Conservation (phyloP, 768 basidiomycete genomes). For the Lanmaoa rubissima region DNA sequence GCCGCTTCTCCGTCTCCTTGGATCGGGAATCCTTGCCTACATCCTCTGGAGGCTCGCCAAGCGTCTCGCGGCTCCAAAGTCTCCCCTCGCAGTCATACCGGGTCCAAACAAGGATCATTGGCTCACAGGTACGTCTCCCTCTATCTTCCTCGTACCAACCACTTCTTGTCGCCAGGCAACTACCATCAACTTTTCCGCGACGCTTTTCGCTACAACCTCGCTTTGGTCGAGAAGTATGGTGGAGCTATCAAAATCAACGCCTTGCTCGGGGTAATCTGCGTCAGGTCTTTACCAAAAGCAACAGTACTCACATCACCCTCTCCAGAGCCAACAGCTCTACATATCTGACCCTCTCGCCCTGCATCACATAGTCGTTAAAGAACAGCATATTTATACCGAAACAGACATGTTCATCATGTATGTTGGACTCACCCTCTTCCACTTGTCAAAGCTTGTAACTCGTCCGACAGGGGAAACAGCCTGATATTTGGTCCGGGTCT, state of each 20-base stretch:
- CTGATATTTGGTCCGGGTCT: slow-evolving; percentile 39
- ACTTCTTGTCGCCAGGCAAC: slow-evolving; percentile 26
- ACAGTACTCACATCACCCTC: neutral
- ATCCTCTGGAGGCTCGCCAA: slow-evolving; percentile 18
- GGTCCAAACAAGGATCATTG: slow-evolving; percentile 37
- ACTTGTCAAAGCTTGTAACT: neutral
- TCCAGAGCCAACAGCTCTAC: slow-evolving; percentile 31
- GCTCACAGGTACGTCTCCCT: slow-evolving; percentile 28
- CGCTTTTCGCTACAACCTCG: slow-evolving; percentile 31
- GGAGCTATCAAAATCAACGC: slow-evolving; percentile 36
- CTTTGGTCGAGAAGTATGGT: slow-evolving; percentile 32
- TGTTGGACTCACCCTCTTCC: neutral
- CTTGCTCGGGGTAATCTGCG: slow-evolving; percentile 31
- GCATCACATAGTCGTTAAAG: slow-evolving; percentile 38
- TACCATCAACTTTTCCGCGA: slow-evolving; percentile 33
- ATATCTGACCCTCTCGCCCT: slow-evolving; percentile 39
- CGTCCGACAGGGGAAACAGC: slow-evolving; percentile 20
- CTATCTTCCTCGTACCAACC: neutral
- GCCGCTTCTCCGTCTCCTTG: slow-evolving; percentile 1
- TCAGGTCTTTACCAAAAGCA: neutral
- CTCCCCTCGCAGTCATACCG: slow-evolving; percentile 22
- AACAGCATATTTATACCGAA: slow-evolving; percentile 37
- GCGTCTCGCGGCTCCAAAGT: slow-evolving; percentile 3
- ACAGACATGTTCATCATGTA: slow-evolving; percentile 35
- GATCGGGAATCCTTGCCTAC: slow-evolving; percentile 5